Base-by-base conservation (phyloP, 2,329 filamentous ascomycete genomes). In the Beauveria sp. region DNA sequence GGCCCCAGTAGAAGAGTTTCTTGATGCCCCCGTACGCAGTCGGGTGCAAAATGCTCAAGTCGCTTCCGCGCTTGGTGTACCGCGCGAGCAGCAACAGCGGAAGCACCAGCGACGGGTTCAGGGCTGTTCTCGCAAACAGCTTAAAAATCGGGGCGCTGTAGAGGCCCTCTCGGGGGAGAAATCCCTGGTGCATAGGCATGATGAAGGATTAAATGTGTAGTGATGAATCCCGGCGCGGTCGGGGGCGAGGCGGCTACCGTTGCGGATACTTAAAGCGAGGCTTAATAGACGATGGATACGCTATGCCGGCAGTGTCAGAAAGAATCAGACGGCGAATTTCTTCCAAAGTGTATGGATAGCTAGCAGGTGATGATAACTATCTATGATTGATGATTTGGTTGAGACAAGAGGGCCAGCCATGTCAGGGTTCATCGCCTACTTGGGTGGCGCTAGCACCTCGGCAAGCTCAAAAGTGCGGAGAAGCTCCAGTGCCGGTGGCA, bases 101-200 rank as follows among this genome's bases (percentile, higher is more conserved):
- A 14, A 91, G 74, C 0, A 88, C 80, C 22, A 90, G 74, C 45
- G 79, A 76, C 1, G 88, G 88, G 68, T 89, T 88, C 63, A 91
- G 75, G 7, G 81, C 77, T 0, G 86, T 90, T 60, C 77, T 77
- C 65, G 82, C 80, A 66, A 91, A 69, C 46, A 88, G 69, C 45
- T 78, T 78, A 42, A 81, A 73, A 63, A 89, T 65, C 14, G 86
- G 83, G 69, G 90, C 88, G 63, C 78, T 77, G 42, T 80, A 84
- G 69, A 89, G 80, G 52, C 81, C 82, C 74, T 84, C 82, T 63
- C 82, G 80, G 20, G 82, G 82, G 38, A 84, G 71, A 66, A 81
- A 73, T 64, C 81, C 80, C 59, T 79, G 77, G 71, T 82, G 79
- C 68, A 83, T 70, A 10, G 73, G 71, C 73, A 75, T 73, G 45